A percentile compares a stretch with the other conserved stretches of the same genome.
Evolutionary conservation across 2,329 filamentous ascomycete genomes (phyloP).

Genomic region (Calonectria leucothoes): DNA sequence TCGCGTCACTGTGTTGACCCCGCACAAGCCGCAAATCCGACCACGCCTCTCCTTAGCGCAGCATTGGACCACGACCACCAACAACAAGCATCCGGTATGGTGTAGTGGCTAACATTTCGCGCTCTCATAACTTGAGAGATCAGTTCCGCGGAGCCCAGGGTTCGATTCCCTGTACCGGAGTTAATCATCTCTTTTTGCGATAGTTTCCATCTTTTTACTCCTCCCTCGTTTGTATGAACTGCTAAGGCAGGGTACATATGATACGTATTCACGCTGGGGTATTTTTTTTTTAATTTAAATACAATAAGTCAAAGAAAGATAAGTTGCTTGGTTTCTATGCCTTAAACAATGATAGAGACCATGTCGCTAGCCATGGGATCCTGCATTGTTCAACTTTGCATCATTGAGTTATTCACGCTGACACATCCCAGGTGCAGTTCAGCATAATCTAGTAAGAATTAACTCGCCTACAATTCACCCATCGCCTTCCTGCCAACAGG

Average conservation of each 20-base stretch:
- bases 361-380: too few relatives aligned
- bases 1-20: neutral
- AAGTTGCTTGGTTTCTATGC: neutral
- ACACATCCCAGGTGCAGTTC: neutral
- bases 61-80: neutral
- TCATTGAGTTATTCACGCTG: neutral
- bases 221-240: too few relatives aligned
- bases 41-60: neutral
- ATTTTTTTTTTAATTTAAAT: too few relatives aligned
- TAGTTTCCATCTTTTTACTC: neutral
- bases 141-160: conserved; percentile 40
- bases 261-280: neutral
- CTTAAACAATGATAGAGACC: too few relatives aligned
- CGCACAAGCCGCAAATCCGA: neutral
- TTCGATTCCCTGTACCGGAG: conserved; percentile 8
- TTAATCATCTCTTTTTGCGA: neutral
- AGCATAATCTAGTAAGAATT: neutral
- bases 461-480: neutral
- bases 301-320: too few relatives aligned
- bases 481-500: neutral
- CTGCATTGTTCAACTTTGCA: too few relatives aligned
- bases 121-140: conserved; percentile 35
- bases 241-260: neutral
- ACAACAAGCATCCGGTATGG: conserved; percentile 38
- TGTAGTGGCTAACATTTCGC: conserved; percentile 44